Evolutionary conservation across 2,329 filamentous ascomycete genomes (phyloP), one percentile per base, ranked within the genome.

Genomic region (Botryotinia globosa): DNA sequence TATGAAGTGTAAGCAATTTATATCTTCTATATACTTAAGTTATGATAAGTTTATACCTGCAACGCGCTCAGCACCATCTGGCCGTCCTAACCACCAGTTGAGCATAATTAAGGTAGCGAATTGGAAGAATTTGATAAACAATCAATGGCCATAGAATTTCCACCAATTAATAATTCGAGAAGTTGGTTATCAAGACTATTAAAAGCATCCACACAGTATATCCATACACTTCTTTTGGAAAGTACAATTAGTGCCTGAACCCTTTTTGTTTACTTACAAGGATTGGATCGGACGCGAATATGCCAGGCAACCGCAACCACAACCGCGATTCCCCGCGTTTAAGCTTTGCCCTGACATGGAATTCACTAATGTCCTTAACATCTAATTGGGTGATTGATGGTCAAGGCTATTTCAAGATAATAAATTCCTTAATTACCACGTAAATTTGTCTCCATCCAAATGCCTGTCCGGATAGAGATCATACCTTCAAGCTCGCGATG

Each of bases 41-140:
- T 32, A 8, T 56, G 37, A 18, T 42, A 18, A 32, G 34, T 72
- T 62, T 64, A 20, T 75, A 80, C 79, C 78, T 74, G 76, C 72
- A 61, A 73, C 75, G 72, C 75, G 74, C 72, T 80, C 77, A 25
- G 74, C 73, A 58, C 69, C 70, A 61, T 72, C 70, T 32, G 70
- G 54, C 39, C 76, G 75, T 48, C 79, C 78, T 48, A 79, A 69
- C 79, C 79, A 80, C 80, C 80, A 81, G 69, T 76, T 80, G 64
- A 81, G 76, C 80, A 81, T 81, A 61, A 16, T 61, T 12, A 51
- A 37, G 25, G 32, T 68, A 51, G 16, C 51, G 37, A n/a, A 68
- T 29, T 69, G 67, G 6, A 45, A 69, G 34, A n/a, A 22, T n/a
- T 42, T 29, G 9, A 37, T 29, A 25, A 39, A 29, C 7, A 67